phyloP scores from a whole-genome alignment of 2,329 filamentous ascomycete species.

The Fusarium pininemorale region DNA sequence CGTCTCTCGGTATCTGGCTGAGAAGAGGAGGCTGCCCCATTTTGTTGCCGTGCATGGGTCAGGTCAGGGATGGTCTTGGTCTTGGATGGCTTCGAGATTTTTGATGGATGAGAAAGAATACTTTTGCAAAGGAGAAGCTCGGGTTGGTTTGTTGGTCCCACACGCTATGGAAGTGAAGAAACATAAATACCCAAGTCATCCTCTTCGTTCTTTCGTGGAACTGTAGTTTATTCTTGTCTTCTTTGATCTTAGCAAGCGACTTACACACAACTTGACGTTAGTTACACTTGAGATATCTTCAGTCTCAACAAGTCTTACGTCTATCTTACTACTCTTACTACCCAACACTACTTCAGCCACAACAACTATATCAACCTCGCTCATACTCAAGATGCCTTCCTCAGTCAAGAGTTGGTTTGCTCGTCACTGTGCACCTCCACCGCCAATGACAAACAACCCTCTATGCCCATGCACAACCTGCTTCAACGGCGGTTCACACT shows the following conservation, averaged over 20 bases:
- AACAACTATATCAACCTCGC: not conserved
- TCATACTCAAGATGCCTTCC: constrained; percentile 44
- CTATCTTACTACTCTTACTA: not conserved
- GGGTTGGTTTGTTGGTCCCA: constrained; percentile 25
- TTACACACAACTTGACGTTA: not conserved
- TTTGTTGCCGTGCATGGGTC: not conserved
- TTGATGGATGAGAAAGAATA: not conserved
- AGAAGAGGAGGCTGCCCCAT: not conserved
- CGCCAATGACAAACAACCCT: constrained; percentile 47
- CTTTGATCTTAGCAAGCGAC: constrained; percentile 6
- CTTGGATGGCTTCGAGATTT: constrained; percentile 21
- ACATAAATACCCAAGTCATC: constrained; percentile 39
- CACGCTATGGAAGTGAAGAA: constrained; percentile 13
- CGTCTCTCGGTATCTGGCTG: constrained; percentile 38
- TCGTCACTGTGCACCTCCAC: constrained; percentile 52
- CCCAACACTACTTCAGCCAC: not conserved
- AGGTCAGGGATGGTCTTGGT: not conserved
- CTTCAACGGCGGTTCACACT: constrained; percentile 42
- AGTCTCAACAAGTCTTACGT: not conserved
- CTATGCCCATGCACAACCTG: constrained; percentile 50
- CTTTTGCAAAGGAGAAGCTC: constrained; percentile 5
- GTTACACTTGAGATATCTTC: not conserved
- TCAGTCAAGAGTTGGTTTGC: constrained; percentile 50
- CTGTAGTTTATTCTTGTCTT: not conserved
- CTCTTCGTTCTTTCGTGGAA: not conserved